These are phyloP conservation scores for Syzygium malaccense DNA, from an alignment of 441 rosid genomes.

Conservation along the genomic window DNA sequence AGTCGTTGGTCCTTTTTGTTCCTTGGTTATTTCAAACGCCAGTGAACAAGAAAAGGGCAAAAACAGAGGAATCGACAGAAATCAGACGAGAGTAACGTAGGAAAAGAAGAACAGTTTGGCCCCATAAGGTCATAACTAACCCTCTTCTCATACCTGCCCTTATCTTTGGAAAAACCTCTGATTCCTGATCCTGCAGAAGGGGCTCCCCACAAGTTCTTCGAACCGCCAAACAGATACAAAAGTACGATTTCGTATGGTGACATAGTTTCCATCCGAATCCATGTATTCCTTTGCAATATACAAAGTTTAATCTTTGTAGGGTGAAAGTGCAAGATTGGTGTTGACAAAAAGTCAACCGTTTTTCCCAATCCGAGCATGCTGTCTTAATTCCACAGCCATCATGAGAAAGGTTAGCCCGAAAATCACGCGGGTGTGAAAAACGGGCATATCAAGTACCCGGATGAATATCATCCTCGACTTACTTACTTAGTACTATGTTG, in stretches of 20 bases:
- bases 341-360: neutral
- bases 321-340: neutral
- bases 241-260: neutral
- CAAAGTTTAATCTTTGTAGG: neutral
- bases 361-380: neutral
- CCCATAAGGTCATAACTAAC: neutral
- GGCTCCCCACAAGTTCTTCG: neutral
- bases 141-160: neutral
- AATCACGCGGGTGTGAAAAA: neutral
- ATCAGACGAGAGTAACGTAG: neutral
- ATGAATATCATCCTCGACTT: neutral
- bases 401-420: neutral
- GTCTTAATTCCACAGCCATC: neutral
- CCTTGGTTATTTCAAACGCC: neutral
- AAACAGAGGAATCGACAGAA: neutral
- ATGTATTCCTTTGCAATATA: neutral
- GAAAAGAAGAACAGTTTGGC: neutral
- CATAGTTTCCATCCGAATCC: neutral
- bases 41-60: neutral
- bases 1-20: neutral
- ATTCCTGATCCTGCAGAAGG: neutral
- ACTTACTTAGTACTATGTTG: neutral
- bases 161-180: neutral
- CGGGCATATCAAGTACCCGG: neutral
- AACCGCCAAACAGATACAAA: neutral